A percentile compares a stretch with the other conserved stretches of the same genome.
Evolutionary conservation across 169 alveolate genomes (phyloP).

Genomic region (Babesia microti): DNA sequence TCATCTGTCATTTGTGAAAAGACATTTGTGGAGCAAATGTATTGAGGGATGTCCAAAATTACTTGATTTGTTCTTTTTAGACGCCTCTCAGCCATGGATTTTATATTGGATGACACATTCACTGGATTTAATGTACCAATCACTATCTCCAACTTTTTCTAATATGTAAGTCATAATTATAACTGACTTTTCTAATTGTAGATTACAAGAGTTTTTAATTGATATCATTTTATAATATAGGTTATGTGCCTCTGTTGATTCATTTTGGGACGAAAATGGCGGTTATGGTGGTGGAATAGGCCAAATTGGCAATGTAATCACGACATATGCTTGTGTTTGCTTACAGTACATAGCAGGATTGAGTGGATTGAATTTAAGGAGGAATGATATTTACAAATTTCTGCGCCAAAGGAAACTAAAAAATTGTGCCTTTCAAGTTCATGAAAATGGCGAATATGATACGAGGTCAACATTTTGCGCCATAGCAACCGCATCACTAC

Average conservation of each 20-base stretch:
- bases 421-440: constrained; percentile 79
- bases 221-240: constrained; percentile 2
- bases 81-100: constrained; percentile 41
- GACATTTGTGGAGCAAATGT: background rate
- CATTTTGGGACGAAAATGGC: constrained; percentile 57
- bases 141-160: background rate
- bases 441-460: constrained; percentile 89
- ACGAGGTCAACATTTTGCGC: constrained; percentile 89
- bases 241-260: constrained; percentile 11
- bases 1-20: background rate
- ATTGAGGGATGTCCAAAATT: constrained; percentile 8
- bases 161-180: background rate
- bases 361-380: constrained; percentile 37
- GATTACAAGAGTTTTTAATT: background rate
- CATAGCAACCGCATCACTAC: constrained; percentile 76
- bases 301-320: constrained; percentile 79
- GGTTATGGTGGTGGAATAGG: constrained; percentile 85
- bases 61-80: constrained; percentile 15
- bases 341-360: constrained; percentile 37
- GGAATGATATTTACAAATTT: constrained; percentile 67
- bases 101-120: constrained; percentile 38
- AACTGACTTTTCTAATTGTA: background rate
- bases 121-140: constrained; percentile 7
- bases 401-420: constrained; percentile 69
- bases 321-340: constrained; percentile 84